Percentiles rank a stretch among this genome's conserved stretches.
Evolutionary conservation across 495 filamentous ascomycete species (phyloP).

Genomic region (Thermothielavioides terrestris): DNA sequence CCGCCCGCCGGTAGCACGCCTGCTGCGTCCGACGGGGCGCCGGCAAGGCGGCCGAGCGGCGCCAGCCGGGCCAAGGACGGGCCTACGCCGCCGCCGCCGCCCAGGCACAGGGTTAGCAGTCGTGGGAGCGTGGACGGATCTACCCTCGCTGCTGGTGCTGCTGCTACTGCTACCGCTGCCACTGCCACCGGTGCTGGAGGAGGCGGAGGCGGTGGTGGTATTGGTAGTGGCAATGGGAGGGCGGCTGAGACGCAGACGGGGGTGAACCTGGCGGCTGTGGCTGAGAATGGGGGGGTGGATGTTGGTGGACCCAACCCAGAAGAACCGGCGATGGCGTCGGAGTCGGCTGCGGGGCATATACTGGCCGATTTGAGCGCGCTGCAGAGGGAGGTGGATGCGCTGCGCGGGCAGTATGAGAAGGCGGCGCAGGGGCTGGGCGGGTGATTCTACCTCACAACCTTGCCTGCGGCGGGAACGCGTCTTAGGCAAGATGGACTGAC

Average conservation of each 20-base stretch:
- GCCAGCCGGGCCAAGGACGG: neutral
- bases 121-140: slow-evolving; percentile 40
- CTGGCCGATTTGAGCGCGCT: slow-evolving; percentile 58
- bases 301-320: neutral
- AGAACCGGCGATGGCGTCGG: neutral
- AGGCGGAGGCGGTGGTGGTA: slow-evolving; percentile 12
- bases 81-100: slow-evolving; percentile 46
- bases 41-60: neutral
- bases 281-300: neutral
- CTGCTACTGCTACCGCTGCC: neutral
- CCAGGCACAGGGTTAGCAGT: slow-evolving; percentile 46
- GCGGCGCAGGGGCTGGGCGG: neutral
- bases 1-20: slow-evolving; percentile 23
- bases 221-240: neutral
- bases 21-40: neutral
- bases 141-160: neutral
- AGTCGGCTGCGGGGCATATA: slow-evolving; percentile 41
- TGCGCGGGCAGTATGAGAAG: slow-evolving; percentile 49
- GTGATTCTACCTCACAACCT: too few species aligned
- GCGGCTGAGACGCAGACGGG: neutral
- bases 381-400: slow-evolving; percentile 64
- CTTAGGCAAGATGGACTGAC: too few species aligned
- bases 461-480: too few species aligned
- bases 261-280: neutral
- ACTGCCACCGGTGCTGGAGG: neutral